Percentiles rank a stretch among this genome's conserved stretches.
Evolutionary conservation across 192 early-diverging fungal genomes (phyloP).

Genomic region (Backusella westeae): DNA sequence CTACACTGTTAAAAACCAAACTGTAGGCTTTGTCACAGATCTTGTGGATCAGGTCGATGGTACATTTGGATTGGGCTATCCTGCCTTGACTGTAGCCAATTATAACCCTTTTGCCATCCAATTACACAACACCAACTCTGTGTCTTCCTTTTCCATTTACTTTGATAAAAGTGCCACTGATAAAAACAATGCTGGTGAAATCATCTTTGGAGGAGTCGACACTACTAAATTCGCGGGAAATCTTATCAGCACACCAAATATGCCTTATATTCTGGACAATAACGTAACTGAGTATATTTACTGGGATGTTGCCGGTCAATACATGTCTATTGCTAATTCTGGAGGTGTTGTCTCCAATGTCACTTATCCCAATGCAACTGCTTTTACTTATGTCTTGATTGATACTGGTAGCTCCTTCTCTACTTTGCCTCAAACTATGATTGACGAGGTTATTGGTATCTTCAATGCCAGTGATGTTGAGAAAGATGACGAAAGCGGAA

Average conservation of each 20-base stretch:
- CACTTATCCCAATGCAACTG: neutral
- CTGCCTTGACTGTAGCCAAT: neutral
- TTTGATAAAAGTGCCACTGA: neutral
- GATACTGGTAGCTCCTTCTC: neutral
- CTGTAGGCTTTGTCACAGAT: neutral
- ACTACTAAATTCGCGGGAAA: neutral
- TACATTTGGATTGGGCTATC: neutral
- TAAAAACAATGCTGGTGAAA: neutral
- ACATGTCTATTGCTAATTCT: neutral
- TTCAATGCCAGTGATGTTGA: neutral
- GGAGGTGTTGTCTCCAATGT: neutral
- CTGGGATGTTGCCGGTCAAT: neutral
- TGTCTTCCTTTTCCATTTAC: neutral
- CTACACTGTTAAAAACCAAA: neutral
- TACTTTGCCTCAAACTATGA: neutral
- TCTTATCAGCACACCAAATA: neutral
- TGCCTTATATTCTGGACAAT: neutral
- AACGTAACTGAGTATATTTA: neutral
- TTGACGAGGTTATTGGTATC: neutral
- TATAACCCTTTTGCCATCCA: neutral
- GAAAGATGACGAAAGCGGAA: neutral
- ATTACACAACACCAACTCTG: neutral
- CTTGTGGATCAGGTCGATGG: neutral
- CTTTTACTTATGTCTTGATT: neutral
- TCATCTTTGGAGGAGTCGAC: neutral